Percentiles rank a stretch among this genome's conserved stretches.
Conservation (phyloP, 2,329 filamentous ascomycete species). For the Escovopsis weberi region DNA sequence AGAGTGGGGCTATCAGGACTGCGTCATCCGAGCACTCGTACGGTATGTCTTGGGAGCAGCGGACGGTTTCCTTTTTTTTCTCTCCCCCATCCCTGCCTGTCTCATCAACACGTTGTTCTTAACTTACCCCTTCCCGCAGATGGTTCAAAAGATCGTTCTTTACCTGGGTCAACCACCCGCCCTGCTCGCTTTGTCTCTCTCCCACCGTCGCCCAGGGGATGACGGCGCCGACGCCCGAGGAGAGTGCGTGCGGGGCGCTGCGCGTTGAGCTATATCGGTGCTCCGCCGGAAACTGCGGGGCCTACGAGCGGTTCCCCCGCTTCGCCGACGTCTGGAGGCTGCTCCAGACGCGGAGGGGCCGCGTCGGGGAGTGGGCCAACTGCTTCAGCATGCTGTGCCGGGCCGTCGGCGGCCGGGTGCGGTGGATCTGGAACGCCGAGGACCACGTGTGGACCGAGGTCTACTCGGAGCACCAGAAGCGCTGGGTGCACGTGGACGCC, state of each 20-base stretch:
- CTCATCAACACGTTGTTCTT: neutral
- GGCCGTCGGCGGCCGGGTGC: constrained; percentile 75
- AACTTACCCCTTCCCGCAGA: constrained; percentile 9
- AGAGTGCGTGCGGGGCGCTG: constrained; percentile 74
- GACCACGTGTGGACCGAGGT: constrained; percentile 98
- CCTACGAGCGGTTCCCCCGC: constrained; percentile 78
- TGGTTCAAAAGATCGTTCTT: constrained; percentile 98
- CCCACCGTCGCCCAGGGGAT: constrained; percentile 73
- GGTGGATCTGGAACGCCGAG: constrained; percentile 97
- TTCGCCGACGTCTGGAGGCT: constrained; percentile 93
- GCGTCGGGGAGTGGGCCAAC: constrained; percentile 93
- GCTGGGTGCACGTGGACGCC: constrained; percentile 93
- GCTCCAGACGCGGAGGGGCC: constrained; percentile 70
- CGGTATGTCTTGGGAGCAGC: constrained; percentile 37
- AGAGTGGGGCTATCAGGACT: constrained; percentile 96
- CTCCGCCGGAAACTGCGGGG: constrained; percentile 57
- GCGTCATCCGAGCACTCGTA: constrained; percentile 76
- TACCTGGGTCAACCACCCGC: constrained; percentile 90
- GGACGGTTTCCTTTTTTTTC: neutral
- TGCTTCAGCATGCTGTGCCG: constrained; percentile 98
- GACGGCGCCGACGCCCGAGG: constrained; percentile 74
- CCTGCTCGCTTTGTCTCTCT: constrained; percentile 66
- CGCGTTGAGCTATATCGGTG: constrained; percentile 86
- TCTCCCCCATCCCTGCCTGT: too few species aligned
- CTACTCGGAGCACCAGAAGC: constrained; percentile 82